phyloP scores from a whole-genome alignment of 352 stramenopile genomes.

The Halophytophthora batemanensis region DNA sequence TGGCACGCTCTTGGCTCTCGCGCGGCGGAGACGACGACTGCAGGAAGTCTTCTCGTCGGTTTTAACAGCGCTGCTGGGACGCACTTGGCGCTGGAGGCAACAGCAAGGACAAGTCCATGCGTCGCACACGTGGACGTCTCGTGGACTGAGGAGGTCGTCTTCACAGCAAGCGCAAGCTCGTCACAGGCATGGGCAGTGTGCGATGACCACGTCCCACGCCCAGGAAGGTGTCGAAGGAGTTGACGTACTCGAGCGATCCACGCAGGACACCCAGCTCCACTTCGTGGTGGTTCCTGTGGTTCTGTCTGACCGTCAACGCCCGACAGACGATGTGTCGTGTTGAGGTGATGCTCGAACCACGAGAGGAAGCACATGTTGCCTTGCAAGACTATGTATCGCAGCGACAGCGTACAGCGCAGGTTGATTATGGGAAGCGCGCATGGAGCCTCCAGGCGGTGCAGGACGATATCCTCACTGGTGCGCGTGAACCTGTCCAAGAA shows the following conservation, averaged over 20 bases:
- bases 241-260: conserved; percentile 42
- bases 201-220: conserved; percentile 5
- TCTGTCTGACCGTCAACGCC: no score
- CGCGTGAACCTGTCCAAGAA: no score
- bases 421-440: conserved; percentile 13
- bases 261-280: conserved; percentile 38
- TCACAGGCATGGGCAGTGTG: not conserved
- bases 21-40: conserved; percentile 3
- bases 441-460: conserved; percentile 18
- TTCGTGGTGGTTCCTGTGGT: conserved; percentile 7
- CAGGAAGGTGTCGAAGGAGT: conserved; percentile 44
- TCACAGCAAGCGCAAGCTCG: conserved; percentile 1
- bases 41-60: conserved; percentile 12
- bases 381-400: conserved; percentile 1
- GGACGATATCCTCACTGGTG: conserved; percentile 3
- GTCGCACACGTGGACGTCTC: conserved; percentile 11
- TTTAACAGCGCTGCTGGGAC: conserved; percentile 4
- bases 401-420: conserved; percentile 16
- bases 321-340: conserved; percentile 4
- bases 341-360: conserved; percentile 15
- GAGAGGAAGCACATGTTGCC: conserved; percentile 10
- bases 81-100: conserved; percentile 5
- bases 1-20: no score
- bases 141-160: conserved; percentile 15
- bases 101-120: conserved; percentile 9